Conservation (phyloP, 1,284 basidiomycete genomes). For the Austroboletus niveus region DNA sequence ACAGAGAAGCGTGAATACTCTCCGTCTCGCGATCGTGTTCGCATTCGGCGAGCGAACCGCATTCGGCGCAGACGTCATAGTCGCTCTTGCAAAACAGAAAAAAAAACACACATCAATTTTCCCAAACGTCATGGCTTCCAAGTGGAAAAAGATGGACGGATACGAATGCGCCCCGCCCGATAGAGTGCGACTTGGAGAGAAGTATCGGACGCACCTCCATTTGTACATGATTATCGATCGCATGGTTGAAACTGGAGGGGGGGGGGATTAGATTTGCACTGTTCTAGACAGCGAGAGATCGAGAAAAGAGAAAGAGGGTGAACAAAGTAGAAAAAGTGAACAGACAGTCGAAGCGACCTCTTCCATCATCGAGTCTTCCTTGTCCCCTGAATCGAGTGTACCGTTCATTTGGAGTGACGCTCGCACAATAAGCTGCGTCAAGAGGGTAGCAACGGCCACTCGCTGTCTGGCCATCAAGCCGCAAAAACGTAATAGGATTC, state of each 20-base stretch:
- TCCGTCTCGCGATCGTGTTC: slow-evolving; percentile 56
- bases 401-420: background rate
- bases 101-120: no score
- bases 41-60: slow-evolving; percentile 76
- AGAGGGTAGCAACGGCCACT: slow-evolving; percentile 22
- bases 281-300: background rate
- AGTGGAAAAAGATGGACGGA: background rate
- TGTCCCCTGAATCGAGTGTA: background rate
- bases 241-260: slow-evolving; percentile 75
- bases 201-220: slow-evolving; percentile 56
- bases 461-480: slow-evolving; percentile 7
- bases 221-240: slow-evolving; percentile 70
- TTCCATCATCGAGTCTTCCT: background rate
- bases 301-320: background rate
- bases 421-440: slow-evolving; percentile 9
- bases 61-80: slow-evolving; percentile 78
- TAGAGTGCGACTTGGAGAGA: slow-evolving; percentile 19
- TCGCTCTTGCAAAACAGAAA: slow-evolving; percentile 56
- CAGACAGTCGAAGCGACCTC: background rate
- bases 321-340: background rate
- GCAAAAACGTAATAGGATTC: slow-evolving; percentile 18
- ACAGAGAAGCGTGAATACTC: background rate
- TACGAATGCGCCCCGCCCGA: slow-evolving; percentile 13
- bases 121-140: no score
- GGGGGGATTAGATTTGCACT: slow-evolving; percentile 12